phyloP scores from a whole-genome alignment of 305 asterid genomes.

The Fraxinus dipetala region DNA sequence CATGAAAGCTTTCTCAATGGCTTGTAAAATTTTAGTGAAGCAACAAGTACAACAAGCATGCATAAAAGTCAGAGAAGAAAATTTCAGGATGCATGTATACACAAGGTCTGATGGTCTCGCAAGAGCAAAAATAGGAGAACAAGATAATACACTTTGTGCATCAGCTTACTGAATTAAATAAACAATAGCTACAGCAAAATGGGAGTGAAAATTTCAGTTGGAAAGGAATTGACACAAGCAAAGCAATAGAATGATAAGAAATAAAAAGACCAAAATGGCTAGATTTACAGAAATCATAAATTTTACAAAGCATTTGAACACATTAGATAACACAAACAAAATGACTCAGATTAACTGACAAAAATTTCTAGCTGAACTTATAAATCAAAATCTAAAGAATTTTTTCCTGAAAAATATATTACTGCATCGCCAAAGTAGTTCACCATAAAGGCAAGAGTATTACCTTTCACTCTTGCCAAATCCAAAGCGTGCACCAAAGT shows the following conservation, averaged over 20 bases:
- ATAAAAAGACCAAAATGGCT: not conserved
- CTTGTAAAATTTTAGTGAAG: not conserved
- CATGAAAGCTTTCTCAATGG: not conserved
- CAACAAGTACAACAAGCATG: not conserved
- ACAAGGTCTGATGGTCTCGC: not conserved
- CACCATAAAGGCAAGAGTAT: not conserved
- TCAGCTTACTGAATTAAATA: not conserved
- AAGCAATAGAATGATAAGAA: not conserved
- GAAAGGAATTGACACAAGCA: not conserved
- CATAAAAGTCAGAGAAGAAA: not conserved
- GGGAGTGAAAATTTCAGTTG: not conserved
- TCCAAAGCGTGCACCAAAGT: conserved; percentile 76
- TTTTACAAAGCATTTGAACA: not conserved
- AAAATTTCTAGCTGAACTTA: not conserved
- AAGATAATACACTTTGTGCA: not conserved
- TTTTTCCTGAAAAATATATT: not conserved
- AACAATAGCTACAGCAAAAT: not conserved
- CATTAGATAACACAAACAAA: not conserved
- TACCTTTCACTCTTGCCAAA: conserved; percentile 79
- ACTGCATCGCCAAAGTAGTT: conserved; percentile 8
- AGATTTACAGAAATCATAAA: not conserved
- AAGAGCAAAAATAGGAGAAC: not conserved
- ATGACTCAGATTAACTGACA: not conserved
- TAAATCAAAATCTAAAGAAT: not conserved
- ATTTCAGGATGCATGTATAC: not conserved